Conservation (phyloP, 169 alveolate genomes). For the Plasmodium sp. region DNA sequence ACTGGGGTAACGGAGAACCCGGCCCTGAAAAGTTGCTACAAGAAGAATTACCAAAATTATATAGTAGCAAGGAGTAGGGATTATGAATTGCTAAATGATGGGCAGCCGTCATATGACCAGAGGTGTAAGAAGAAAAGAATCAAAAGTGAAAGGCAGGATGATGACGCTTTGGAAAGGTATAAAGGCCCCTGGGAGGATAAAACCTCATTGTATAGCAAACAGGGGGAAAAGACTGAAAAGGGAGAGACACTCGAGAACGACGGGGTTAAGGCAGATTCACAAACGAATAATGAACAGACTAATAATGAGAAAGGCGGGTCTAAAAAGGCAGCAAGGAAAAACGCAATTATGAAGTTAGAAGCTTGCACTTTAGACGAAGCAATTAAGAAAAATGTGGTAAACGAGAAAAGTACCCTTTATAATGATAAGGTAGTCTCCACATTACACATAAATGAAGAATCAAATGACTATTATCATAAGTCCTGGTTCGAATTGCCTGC, state of each 20-base stretch:
- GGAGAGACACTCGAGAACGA: slow-evolving; percentile 2
- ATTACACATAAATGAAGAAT: slow-evolving; percentile 48
- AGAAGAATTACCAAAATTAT: slow-evolving; percentile 34
- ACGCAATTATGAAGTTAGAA: slow-evolving; percentile 25
- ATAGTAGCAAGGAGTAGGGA: slow-evolving; percentile 18
- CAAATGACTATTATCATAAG: slow-evolving; percentile 34
- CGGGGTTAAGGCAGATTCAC: not conserved
- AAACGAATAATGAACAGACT: not conserved
- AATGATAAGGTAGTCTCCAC: slow-evolving; percentile 70
- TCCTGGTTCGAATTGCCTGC: slow-evolving; percentile 75
- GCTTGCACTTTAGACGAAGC: slow-evolving; percentile 70
- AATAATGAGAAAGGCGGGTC: slow-evolving; percentile 2
- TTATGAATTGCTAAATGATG: slow-evolving; percentile 9
- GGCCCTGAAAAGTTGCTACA: slow-evolving; percentile 54
- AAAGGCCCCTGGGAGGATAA: slow-evolving; percentile 66
- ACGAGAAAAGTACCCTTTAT: slow-evolving; percentile 53
- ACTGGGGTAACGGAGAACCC: slow-evolving; percentile 68
- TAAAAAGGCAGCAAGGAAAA: not conserved
- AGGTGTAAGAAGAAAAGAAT: slow-evolving; percentile 19
- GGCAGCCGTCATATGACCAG: not conserved
- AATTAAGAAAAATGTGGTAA: slow-evolving; percentile 37
- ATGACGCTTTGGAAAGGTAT: slow-evolving; percentile 19
- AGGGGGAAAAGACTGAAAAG: not conserved
- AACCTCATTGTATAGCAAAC: not conserved
- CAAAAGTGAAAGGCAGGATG: slow-evolving; percentile 15